These are phyloP conservation scores for Linum tenue DNA, from an alignment of 345 rosid species.

Conservation along the genomic window DNA sequence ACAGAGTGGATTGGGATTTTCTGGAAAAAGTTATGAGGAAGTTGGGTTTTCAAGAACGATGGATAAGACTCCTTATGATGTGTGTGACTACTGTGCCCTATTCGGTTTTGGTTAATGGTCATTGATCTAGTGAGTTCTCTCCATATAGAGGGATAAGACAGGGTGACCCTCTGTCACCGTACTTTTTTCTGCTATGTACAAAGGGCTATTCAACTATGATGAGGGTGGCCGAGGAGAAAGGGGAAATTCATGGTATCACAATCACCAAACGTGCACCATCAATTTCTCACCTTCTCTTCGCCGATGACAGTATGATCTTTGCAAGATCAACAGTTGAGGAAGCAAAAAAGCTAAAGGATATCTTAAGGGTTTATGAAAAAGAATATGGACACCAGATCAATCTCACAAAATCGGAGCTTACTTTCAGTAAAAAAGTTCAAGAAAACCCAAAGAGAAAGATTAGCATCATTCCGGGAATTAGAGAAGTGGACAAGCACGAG, in stretches of 20 bases:
- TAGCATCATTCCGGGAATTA: too few relatives aligned
- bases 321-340: too few relatives aligned
- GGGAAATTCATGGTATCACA: too few relatives aligned
- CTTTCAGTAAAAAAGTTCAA: neutral
- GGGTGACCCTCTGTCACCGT: neutral
- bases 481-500: too few relatives aligned
- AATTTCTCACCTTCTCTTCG: neutral
- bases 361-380: neutral
- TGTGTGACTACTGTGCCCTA: neutral
- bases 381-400: neutral
- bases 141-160: neutral
- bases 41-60: neutral
- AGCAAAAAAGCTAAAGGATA: too few relatives aligned
- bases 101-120: neutral
- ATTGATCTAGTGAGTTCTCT: neutral
- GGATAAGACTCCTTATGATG: neutral
- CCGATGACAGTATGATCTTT: neutral
- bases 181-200: neutral
- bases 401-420: neutral
- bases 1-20: neutral
- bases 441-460: too few relatives aligned
- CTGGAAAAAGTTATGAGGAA: neutral
- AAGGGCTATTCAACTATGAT: neutral
- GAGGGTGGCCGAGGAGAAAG: too few relatives aligned
- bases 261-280: too few relatives aligned